A percentile compares a stretch with the other conserved stretches of the same genome.
phyloP scores from a whole-genome alignment of 257 asterid species.

The Linaria vulgaris region DNA sequence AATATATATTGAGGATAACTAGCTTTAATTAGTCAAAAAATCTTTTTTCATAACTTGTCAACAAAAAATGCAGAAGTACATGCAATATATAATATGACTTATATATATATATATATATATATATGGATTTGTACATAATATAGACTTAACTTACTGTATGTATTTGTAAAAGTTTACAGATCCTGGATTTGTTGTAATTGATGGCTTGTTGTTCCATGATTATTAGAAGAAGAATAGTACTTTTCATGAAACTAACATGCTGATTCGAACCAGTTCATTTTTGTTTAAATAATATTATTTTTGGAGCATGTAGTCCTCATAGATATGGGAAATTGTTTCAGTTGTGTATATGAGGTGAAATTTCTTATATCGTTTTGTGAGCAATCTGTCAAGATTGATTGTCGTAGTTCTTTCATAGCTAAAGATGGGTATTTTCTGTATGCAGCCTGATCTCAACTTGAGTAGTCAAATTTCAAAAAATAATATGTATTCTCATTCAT shows the following conservation, averaged over 20 bases:
- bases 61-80: too few species aligned
- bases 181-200: constrained; percentile 6
- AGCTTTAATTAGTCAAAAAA: too few species aligned
- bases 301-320: not conserved
- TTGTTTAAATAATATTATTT: not conserved
- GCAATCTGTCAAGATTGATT: not conserved
- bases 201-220: not conserved
- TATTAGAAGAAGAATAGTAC: not conserved
- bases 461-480: not conserved
- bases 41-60: too few species aligned
- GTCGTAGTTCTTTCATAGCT: not conserved
- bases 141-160: too few species aligned
- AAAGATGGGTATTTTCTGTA: too few species aligned
- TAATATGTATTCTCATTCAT: not conserved
- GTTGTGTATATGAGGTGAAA: not conserved
- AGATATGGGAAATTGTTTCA: not conserved
- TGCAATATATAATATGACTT: too few species aligned
- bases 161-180: not conserved
- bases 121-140: too few species aligned
- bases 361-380: not conserved
- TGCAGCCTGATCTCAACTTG: too few species aligned
- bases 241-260: not conserved
- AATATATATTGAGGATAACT: too few species aligned
- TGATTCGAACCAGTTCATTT: not conserved
- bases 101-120: too few species aligned